These are phyloP conservation scores for Phytophthora tubulina DNA, from an alignment of 352 stramenopile species.

Conservation along the genomic window DNA sequence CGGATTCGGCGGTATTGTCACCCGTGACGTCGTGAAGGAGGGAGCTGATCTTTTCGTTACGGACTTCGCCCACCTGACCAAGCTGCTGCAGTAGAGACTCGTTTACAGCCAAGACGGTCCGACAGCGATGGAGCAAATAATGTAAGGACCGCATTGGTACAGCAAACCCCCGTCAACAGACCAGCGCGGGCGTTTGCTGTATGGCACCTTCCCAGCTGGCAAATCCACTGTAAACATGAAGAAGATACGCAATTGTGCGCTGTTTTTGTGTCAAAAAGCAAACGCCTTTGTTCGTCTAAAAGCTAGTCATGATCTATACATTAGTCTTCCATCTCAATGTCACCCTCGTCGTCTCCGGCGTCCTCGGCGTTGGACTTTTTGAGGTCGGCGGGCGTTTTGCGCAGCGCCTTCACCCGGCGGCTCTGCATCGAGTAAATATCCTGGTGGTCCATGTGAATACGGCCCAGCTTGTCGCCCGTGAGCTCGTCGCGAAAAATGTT, in stretches of 20 bases:
- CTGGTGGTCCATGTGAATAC: slow-evolving; percentile 98
- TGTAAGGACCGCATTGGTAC: background rate
- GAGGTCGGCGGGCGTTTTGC: slow-evolving; percentile 83
- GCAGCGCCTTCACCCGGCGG: slow-evolving; percentile 95
- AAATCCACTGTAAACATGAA: slow-evolving; percentile 21
- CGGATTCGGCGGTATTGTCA: slow-evolving; percentile 97
- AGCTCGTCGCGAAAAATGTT: slow-evolving; percentile 97
- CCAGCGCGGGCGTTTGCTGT: slow-evolving; percentile 4
- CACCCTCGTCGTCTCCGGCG: slow-evolving; percentile 36
- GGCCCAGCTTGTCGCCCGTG: slow-evolving; percentile 98
- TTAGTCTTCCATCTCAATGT: slow-evolving; percentile 69
- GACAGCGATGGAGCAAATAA: background rate
- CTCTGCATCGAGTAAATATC: slow-evolving; percentile 97
- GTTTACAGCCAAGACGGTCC: background rate
- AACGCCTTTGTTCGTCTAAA: slow-evolving; percentile 46
- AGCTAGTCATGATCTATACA: slow-evolving; percentile 46
- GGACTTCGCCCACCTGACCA: slow-evolving; percentile 94
- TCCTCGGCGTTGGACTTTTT: slow-evolving; percentile 65
- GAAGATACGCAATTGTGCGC: slow-evolving; percentile 22
- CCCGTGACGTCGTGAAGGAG: slow-evolving; percentile 93
- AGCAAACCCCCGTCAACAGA: slow-evolving; percentile 1
- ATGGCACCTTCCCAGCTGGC: slow-evolving; percentile 5
- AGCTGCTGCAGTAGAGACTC: slow-evolving; percentile 51
- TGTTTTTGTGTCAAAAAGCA: slow-evolving; percentile 34
- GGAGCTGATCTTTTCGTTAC: slow-evolving; percentile 98